Evolutionary conservation across 2,329 filamentous ascomycete genomes (phyloP), one percentile per base, ranked within the genome.

Genomic region (Gaeumannomyces tritici): DNA sequence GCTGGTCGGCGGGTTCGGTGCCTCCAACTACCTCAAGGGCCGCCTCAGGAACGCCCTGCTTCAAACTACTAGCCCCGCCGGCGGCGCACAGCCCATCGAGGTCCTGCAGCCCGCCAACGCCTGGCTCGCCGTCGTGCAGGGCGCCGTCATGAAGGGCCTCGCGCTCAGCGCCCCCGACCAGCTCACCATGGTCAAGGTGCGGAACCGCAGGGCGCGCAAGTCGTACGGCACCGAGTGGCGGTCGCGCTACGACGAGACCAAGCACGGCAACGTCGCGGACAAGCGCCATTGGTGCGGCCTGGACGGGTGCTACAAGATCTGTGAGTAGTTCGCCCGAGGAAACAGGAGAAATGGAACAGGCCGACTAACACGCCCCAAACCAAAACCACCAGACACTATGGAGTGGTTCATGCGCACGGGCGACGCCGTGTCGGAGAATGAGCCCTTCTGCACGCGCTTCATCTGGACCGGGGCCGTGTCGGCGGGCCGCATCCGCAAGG

Each of bases 71-170:
- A 5, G 13, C 35, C 35, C 13, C 28, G 26, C 12, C 55, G 11
- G 24, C 55, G 9, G 3, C 28, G 11, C 11, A 21, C 21, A 3
- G 15, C 27, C 26, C 13, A 74, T 79, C 7, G 70, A 76, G 29
- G 74, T 83, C 29, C 70, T 83, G 61, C 79, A 80, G 59, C 80
- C 81, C 1, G 72, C 76, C 18, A 77, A 78, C 64, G 77, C 78
- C 5, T 83, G 80, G 80, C 73, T 74, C 1, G 77, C 80, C 1
- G 78, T 83, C 5, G 79, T 80, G 3, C 77, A 78, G 35, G 81
- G 81, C 7, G 80, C 81, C 9, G 77, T 78, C 5, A 78, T 81
- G 73, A 80, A 78, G 66, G 79, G 79, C 1, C 69, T 81, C 1
- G 73, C 75, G 1, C 71, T 73, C 26, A 69, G 68, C 33, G 69